phyloP scores from a whole-genome alignment of 225 moss, liverwort and hornwort species.

The Sphagnum tenellum region DNA sequence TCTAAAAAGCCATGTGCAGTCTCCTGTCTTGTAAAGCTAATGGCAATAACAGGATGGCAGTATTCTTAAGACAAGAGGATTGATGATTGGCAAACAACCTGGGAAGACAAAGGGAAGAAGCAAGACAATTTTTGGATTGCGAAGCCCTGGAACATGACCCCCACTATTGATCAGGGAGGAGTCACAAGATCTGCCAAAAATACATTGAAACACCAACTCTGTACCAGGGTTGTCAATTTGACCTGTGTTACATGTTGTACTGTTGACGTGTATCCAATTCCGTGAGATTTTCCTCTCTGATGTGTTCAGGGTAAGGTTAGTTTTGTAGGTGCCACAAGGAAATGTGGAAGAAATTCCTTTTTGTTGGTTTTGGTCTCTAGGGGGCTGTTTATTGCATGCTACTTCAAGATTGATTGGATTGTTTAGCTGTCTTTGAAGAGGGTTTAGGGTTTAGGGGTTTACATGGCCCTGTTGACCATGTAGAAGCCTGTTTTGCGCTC shows the following conservation, averaged over 20 bases:
- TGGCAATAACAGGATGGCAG: too few species aligned
- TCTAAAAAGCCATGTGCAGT: too few species aligned
- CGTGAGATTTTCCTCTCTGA: conserved; percentile 71
- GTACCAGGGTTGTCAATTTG: conserved; percentile 83
- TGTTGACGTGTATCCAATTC: conserved; percentile 74
- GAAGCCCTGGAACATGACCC: conserved; percentile 99
- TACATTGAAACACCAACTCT: conserved; percentile 81
- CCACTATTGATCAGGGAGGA: conserved; percentile 94
- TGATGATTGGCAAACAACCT: conserved; percentile 19
- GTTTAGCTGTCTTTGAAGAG: conserved; percentile 3
- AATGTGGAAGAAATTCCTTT: too few species aligned
- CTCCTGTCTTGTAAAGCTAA: too few species aligned
- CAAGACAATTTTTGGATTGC: conserved; percentile 91
- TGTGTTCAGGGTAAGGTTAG: conserved; percentile 71
- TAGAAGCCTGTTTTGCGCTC: too few species aligned
- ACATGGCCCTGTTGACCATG: background rate
- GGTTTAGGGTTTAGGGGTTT: background rate
- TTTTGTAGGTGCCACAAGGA: background rate
- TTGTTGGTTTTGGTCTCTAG: too few species aligned
- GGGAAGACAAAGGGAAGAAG: conserved; percentile 37
- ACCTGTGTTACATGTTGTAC: conserved; percentile 72
- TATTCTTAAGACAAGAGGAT: too few species aligned
- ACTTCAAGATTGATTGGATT: conserved; percentile 1
- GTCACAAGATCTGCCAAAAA: conserved; percentile 92
- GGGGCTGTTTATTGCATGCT: background rate